phyloP scores from a whole-genome alignment of 2,329 filamentous ascomycete genomes.

The Orbilia oligospora region DNA sequence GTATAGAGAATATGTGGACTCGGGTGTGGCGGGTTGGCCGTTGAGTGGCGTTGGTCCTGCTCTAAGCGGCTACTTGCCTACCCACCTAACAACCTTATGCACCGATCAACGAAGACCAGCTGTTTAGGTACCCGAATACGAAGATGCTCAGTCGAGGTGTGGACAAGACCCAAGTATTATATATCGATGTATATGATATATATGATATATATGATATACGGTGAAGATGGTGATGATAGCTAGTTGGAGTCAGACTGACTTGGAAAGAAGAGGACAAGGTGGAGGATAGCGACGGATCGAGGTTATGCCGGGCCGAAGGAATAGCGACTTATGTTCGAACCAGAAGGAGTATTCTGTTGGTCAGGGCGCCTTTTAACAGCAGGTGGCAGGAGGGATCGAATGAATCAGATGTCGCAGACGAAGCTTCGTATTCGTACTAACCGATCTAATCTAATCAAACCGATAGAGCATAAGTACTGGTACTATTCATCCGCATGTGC shows the following conservation, averaged over 20 bases:
- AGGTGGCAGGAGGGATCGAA: constrained; percentile 1
- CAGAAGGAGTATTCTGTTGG: not conserved
- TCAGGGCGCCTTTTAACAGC: not conserved
- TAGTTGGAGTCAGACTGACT: not conserved
- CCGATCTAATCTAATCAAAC: too few species aligned
- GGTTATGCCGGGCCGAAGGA: constrained; percentile 19
- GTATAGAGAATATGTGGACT: too few species aligned
- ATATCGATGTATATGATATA: too few species aligned
- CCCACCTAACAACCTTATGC: too few species aligned
- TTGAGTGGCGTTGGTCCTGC: too few species aligned
- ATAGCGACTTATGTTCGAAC: not conserved
- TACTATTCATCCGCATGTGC: constrained; percentile 19
- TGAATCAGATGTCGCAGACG: constrained; percentile 40
- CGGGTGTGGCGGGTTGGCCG: too few species aligned
- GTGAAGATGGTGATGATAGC: not conserved
- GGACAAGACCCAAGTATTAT: not conserved
- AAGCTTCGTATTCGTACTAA: not conserved
- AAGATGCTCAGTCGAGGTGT: not conserved
- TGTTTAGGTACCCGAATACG: too few species aligned
- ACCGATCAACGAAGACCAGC: too few species aligned
- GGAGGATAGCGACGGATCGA: constrained; percentile 21
- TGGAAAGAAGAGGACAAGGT: constrained; percentile 13
- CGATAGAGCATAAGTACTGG: too few species aligned
- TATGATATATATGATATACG: too few species aligned
- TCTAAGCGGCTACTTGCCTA: too few species aligned